Evolutionary conservation across 1,284 basidiomycete species (phyloP).

Genomic region (Marasmius oreades): DNA sequence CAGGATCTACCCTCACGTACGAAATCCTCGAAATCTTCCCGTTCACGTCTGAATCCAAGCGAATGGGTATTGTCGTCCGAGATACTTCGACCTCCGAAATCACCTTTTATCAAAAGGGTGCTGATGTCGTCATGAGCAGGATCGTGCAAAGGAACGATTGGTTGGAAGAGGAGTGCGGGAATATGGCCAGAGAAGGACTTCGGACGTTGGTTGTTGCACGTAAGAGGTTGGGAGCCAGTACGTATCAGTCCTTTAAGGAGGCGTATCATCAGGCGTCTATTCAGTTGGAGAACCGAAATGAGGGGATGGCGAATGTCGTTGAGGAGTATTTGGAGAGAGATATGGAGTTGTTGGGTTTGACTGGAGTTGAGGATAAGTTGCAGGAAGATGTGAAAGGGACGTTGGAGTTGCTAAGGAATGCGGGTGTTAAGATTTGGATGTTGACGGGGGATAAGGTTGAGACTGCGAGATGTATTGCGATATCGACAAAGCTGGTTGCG

Average conservation of each 20-base stretch:
- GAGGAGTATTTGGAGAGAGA: constrained; percentile 82
- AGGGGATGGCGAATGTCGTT: constrained; percentile 77
- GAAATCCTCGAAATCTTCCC: constrained; percentile 96
- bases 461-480: constrained; percentile 97
- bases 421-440: constrained; percentile 99
- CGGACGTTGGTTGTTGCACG: constrained; percentile 92
- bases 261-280: constrained; percentile 80
- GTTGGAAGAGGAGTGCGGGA: constrained; percentile 98
- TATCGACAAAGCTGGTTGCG: constrained; percentile 94
- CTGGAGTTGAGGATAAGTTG: constrained; percentile 97
- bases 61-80: constrained; percentile 96
- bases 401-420: constrained; percentile 90
- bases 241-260: constrained; percentile 74
- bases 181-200: constrained; percentile 97
- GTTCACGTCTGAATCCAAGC: constrained; percentile 97
- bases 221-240: constrained; percentile 68
- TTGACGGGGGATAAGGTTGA: constrained; percentile 99
- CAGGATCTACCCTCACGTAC: constrained; percentile 63
- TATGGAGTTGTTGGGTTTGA: constrained; percentile 89
- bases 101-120: constrained; percentile 94
- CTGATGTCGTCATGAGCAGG: constrained; percentile 93
- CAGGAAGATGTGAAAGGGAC: constrained; percentile 97
- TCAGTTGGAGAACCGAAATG: constrained; percentile 74
- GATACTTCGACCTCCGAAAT: constrained; percentile 77
- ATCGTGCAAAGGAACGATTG: constrained; percentile 98